Base-by-base conservation (phyloP, 2,329 filamentous ascomycete genomes). In the Paraphaeosphaeria sporulosa region DNA sequence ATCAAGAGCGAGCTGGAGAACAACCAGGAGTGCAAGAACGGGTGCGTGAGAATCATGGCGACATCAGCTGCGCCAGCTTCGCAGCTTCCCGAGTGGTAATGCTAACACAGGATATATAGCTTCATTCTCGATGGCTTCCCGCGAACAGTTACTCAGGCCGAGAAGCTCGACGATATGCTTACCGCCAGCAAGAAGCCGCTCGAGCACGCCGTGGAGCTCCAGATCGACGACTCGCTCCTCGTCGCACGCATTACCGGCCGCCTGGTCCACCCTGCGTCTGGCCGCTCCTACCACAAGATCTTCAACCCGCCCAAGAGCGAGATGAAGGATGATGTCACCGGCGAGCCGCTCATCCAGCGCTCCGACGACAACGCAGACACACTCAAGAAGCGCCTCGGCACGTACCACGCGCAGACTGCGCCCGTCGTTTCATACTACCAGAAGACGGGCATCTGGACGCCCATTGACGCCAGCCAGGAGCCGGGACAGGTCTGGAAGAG, bases 111-210 rank as follows among this genome's bases (percentile, higher is more conserved):
- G 68, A 54, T 27, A 10, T 42, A 46, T 72, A 97, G 94, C 71
- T 99, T 99, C 86, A 99, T 99, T 77, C 91, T 99, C 72, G 95
- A 99, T 79, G 95, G 95, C 69, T 99, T 99, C 87, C 95, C 95
- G 59, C 92, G 95, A 75, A 99, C 95, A 60, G 94, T 99, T 55
- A 89, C 92, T 60, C 95, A 99, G 82, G 95, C 95, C 63, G 90
- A 97, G 84, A 90, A 94, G 75, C 90, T 99, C 75, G 95, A 99
- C 81, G 85, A 87, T 71, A 99, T 99, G 95, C 90, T 99, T 66
- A 76, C 81, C 55, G 85, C 84, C 66, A 90, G 91, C 79, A 85
- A 90, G 71, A 91, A 96, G 83, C 91, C 89, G 73, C 90, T 99
- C 68, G 92, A 97, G 82, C 94, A 98, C 82, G 95, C 94, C 64